Evolutionary conservation across 2,329 filamentous ascomycete genomes (phyloP), one percentile per base, ranked within the genome.

Genomic region (Pseudogymnoascus sp.): DNA sequence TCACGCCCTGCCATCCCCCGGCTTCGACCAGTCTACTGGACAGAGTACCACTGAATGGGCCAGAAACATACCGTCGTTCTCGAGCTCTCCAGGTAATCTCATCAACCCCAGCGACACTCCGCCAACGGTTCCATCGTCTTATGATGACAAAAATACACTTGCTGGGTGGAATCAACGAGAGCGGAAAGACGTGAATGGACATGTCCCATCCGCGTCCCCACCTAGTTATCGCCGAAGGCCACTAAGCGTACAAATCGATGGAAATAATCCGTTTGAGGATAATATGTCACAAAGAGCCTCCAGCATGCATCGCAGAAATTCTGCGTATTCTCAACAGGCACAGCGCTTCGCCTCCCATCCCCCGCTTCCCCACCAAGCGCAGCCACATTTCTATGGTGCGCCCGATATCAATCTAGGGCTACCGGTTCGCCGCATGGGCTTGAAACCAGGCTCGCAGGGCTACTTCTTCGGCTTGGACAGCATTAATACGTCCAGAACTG

Each of bases 381-480:
- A 93, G 73, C 76, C 89, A 17, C 89, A 93, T 75, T 93, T 90
- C 74, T 92, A 91, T 72, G 83, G 87, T 50, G 82, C 86, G 0
- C 88, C 89, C 0, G 88, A 93, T 67, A 80, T 93, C 33, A 88
- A 93, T 68, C 79, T 85, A 42, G 77, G 79, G 5, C 70, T 88
- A 59, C 72, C 76, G 67, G 77, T 77, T 62, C 75, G 78, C 15
- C 79, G 78, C 46, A 77, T 81, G 17, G 83, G 82, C 9, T 78
- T 88, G 70, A 82, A 82, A 67, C 82, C 87, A 2, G 87, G 87
- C 2, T 85, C 88, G 38, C 83, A 83, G 50, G 90, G 89, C 7
- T 91, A 89, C 68, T 90, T 88, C 72, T 95, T 91, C 72, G 87
- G 88, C 5, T 92, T 96, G 70, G 93, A 96, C 73, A 86, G 81